These are phyloP conservation scores for Mortierella alpina DNA, from an alignment of 192 early-diverging fungal genomes.

Conservation along the genomic window DNA sequence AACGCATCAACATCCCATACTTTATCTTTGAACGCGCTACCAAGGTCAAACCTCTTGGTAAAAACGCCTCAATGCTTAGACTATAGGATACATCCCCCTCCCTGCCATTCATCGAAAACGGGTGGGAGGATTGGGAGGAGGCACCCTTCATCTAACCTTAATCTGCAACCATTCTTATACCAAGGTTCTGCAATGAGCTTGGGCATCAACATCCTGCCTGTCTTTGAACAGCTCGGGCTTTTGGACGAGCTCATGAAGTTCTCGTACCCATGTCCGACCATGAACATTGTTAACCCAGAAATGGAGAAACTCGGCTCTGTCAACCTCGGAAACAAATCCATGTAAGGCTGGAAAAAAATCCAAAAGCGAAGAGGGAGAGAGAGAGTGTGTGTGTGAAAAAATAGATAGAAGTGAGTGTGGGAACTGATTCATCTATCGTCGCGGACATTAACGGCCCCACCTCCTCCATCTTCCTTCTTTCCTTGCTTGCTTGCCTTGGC, in stretches of 20 bases:
- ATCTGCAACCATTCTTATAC: neutral
- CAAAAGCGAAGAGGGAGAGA: neutral
- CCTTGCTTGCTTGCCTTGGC: neutral
- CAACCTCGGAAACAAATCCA: conserved; percentile 5
- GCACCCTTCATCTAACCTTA: neutral
- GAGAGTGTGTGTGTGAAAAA: neutral
- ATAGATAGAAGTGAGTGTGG: too few relatives aligned
- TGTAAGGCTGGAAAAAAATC: conserved; percentile 9
- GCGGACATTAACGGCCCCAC: too few relatives aligned
- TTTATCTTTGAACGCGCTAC: conserved; percentile 19
- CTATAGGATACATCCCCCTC: too few relatives aligned
- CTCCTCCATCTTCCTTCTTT: neutral
- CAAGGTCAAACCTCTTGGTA: conserved; percentile 24
- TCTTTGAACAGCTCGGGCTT: conserved; percentile 32
- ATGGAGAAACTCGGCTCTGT: conserved; percentile 18
- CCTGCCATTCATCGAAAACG: neutral
- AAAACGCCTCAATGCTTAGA: too few relatives aligned
- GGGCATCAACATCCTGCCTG: conserved; percentile 26
- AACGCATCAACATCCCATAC: conserved; percentile 12
- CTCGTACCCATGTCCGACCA: conserved; percentile 5
- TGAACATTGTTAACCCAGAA: neutral
- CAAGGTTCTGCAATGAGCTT: conserved; percentile 25
- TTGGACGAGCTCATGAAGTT: conserved; percentile 18
- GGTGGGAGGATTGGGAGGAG: neutral
- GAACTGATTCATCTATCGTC: too few relatives aligned